These are phyloP conservation scores for Eutrema yunnanense DNA, from an alignment of 345 rosid genomes.

Conservation along the genomic window DNA sequence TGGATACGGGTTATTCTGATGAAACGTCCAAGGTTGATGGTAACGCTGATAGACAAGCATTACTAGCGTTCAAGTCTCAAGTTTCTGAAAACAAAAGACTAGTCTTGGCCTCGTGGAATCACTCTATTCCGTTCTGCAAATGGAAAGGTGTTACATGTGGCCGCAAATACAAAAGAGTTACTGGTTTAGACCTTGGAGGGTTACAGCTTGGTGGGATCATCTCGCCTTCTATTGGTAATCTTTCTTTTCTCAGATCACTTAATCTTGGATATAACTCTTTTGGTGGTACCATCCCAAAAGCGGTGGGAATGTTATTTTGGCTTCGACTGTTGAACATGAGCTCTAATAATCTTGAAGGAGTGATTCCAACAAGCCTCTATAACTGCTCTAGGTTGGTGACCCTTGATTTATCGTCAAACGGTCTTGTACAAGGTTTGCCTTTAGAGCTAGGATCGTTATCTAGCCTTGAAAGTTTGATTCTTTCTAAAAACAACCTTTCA, in stretches of 20 bases:
- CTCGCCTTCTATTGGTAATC: constrained; percentile 17
- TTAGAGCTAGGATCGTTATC: not conserved
- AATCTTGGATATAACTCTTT: constrained; percentile 8
- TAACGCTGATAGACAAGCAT: not conserved
- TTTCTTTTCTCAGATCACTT: constrained; percentile 7
- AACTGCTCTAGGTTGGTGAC: not conserved
- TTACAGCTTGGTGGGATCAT: constrained; percentile 3
- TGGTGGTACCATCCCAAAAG: constrained; percentile 3
- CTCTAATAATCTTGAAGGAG: not conserved
- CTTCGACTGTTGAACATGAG: not conserved
- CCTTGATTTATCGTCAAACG: not conserved
- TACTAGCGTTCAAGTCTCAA: constrained; percentile 11
- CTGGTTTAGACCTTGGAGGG: constrained; percentile 2
- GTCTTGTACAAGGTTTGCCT: not conserved
- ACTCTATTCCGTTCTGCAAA: constrained; percentile 15
- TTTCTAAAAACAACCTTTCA: not conserved
- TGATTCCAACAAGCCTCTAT: not conserved
- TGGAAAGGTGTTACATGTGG: constrained; percentile 32
- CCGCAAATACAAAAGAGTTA: constrained; percentile 18
- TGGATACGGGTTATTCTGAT: not conserved
- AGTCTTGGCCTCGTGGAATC: constrained; percentile 24
- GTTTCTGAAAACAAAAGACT: not conserved
- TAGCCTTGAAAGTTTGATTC: not conserved
- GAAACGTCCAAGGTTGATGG: not conserved
- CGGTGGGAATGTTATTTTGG: constrained; percentile 3